These are phyloP conservation scores for Haematococcus sp. DNA, from an alignment of 139 green algal species.

Conservation along the genomic window DNA sequence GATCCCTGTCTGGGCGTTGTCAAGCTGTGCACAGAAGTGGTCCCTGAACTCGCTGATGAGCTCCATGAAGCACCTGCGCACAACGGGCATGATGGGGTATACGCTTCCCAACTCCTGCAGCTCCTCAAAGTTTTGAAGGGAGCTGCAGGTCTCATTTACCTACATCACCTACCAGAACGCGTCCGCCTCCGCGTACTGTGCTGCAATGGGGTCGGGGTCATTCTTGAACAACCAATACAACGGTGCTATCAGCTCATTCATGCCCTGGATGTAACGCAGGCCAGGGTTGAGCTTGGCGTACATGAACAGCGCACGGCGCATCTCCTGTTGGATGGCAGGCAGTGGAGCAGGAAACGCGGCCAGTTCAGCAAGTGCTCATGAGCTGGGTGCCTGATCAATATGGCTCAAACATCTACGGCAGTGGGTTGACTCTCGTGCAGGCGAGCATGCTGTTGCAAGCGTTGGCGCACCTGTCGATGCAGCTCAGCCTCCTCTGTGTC, in stretches of 20 bases:
- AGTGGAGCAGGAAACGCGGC: not conserved
- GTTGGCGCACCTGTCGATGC: slow-evolving; percentile 37
- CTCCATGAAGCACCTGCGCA: slow-evolving; percentile 32
- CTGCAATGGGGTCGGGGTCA: slow-evolving; percentile 25
- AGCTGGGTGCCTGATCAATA: not conserved
- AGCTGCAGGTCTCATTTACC: no score
- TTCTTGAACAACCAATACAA: slow-evolving; percentile 88
- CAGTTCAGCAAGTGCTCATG: not conserved
- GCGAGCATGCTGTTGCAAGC: no score
- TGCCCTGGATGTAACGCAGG: slow-evolving; percentile 94
- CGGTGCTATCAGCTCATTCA: slow-evolving; percentile 96
- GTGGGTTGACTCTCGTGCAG: no score
- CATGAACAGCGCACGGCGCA: slow-evolving; percentile 89
- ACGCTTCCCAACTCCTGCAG: no score
- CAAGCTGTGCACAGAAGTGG: slow-evolving; percentile 91
- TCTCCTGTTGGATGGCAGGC: slow-evolving; percentile 52
- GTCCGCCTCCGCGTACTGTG: slow-evolving; percentile 81
- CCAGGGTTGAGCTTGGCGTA: slow-evolving; percentile 98
- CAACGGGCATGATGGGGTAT: no score
- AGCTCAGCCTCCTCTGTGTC: slow-evolving; percentile 38
- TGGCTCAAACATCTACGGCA: no score
- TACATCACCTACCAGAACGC: slow-evolving; percentile 92
- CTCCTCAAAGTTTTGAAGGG: no score
- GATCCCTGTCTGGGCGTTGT: slow-evolving; percentile 90
- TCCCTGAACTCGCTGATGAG: slow-evolving; percentile 68